Conservation (phyloP, 2,329 filamentous ascomycete species). For the Lachnellula cervina region DNA sequence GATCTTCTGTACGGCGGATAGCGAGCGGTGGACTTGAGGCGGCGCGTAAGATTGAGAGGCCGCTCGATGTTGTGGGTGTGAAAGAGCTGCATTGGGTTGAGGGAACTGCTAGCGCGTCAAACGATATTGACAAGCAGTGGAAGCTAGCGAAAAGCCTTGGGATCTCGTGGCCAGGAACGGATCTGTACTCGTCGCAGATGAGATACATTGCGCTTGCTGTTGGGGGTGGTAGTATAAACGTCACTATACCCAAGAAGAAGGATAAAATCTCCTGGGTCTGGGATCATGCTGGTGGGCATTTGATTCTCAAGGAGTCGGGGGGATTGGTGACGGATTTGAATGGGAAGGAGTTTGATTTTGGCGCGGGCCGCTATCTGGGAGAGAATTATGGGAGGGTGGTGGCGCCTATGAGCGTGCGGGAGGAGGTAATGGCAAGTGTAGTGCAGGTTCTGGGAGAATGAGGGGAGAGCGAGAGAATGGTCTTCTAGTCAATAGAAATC, state of each 20-base stretch:
- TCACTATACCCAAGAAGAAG: slow-evolving; percentile 41
- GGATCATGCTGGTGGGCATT: slow-evolving; percentile 51
- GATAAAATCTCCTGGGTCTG: slow-evolving; percentile 36
- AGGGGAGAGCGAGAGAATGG: neutral
- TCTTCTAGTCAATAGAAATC: too few species aligned
- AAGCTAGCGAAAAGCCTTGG: slow-evolving; percentile 29
- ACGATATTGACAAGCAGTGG: slow-evolving; percentile 35
- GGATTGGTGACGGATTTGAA: slow-evolving; percentile 46
- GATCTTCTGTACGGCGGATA: slow-evolving; percentile 36
- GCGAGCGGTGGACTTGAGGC: slow-evolving; percentile 31
- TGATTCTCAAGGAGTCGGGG: slow-evolving; percentile 47
- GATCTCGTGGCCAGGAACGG: slow-evolving; percentile 42
- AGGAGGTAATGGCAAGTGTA: slow-evolving; percentile 4
- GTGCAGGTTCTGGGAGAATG: neutral
- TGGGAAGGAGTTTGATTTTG: slow-evolving; percentile 45
- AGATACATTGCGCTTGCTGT: slow-evolving; percentile 48
- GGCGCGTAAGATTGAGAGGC: slow-evolving; percentile 29
- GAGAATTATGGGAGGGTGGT: slow-evolving; percentile 38
- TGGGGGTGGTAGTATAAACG: slow-evolving; percentile 43
- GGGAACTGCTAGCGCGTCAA: slow-evolving; percentile 36
- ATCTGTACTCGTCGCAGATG: slow-evolving; percentile 50
- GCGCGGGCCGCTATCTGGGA: slow-evolving; percentile 35
- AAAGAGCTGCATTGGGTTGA: slow-evolving; percentile 42
- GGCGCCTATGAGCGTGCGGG: slow-evolving; percentile 35
- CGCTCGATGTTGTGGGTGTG: slow-evolving; percentile 4